These are phyloP conservation scores for Neofusicoccum cordaticola DNA, from an alignment of 2,329 filamentous ascomycete species.

Conservation along the genomic window DNA sequence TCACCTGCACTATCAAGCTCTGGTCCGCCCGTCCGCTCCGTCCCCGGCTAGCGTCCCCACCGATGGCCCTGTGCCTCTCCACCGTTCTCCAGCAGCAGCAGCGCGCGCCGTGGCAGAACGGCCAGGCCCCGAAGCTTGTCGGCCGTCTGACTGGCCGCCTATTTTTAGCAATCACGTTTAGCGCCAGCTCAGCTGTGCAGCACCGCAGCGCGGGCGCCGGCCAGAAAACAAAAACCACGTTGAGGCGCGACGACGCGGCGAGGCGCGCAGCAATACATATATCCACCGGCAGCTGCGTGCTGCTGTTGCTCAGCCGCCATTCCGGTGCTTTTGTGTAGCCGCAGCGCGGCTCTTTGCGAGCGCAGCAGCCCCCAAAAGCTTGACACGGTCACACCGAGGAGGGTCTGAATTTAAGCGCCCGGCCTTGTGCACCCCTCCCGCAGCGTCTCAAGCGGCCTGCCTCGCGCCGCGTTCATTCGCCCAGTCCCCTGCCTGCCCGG, in stretches of 20 bases:
- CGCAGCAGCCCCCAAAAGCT: constrained; percentile 12
- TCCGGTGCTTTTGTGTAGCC: constrained; percentile 3
- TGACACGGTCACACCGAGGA: constrained; percentile 7
- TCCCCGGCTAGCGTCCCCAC: background rate
- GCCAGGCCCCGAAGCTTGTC: background rate
- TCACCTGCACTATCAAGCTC: constrained; percentile 7
- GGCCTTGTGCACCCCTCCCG: constrained; percentile 8
- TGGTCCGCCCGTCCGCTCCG: background rate
- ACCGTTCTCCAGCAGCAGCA: background rate
- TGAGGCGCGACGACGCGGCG: background rate
- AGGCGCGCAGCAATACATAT: background rate
- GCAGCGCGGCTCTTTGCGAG: constrained; percentile 1
- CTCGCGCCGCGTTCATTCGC: constrained; percentile 1
- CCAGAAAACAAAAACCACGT: constrained; percentile 1
- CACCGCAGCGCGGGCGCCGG: background rate
- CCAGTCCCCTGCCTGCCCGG: background rate
- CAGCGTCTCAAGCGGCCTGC: background rate
- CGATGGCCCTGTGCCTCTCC: background rate
- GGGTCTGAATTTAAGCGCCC: constrained; percentile 13
- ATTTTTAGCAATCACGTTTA: constrained; percentile 11
- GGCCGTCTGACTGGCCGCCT: background rate
- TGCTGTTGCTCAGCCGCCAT: background rate
- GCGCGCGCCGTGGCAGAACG: background rate
- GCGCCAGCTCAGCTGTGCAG: background rate
- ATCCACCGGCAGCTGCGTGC: background rate